Base-by-base conservation (phyloP, 2,329 filamentous ascomycete genomes). In the Akanthomyces dipterigenus region DNA sequence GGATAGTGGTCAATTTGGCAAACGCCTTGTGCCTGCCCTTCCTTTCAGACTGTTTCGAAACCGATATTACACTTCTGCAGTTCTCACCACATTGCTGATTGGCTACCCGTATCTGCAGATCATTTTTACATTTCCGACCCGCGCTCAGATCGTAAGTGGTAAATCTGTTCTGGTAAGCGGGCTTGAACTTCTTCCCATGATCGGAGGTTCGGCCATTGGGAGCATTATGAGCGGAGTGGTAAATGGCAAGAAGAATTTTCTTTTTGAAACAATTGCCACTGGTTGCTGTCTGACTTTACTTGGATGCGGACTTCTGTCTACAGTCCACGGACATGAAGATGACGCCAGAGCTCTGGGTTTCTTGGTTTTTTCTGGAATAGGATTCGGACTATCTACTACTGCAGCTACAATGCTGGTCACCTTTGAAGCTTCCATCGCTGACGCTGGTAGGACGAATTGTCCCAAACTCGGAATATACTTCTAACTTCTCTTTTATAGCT, bases 131-230 rank as follows among this genome's bases (percentile, higher is more conserved):
- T 78, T 84, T 20, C 81, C 81, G 0, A 68, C 81, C 12, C 73
- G 78, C 14, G 73, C 81, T 50, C 80, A 84, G 64, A 70, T 82
- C 1, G 80, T 83, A 34, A 78, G 81, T 53, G 73, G 70, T 5
- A 78, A 79, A 67, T 75, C 70, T 38, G 65, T 79, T 2, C 70
- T 83, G 3, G 64, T 77, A 16, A 76, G 80, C 0, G 81, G 81
- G 12, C 67, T 83, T 28, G 77, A 82, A 77, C 68, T 84, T 55
- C 71, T 84, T 28, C 81, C 82, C 0, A 80, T 84, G 78, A 70
- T 84, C 12, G 80, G 72, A n/a, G 72, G 74, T 1, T 75, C 77
- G 5, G 80, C 80, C 0, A 16, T 80, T 0, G 80, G 80, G 7
- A 82, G 77, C 40, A 66, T 72, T 2, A 20, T 78, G 3, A 71